Evolutionary conservation across 2,329 filamentous ascomycete genomes (phyloP), one percentile per base, ranked within the genome.

Genomic region (Exutisphaerella laricina): DNA sequence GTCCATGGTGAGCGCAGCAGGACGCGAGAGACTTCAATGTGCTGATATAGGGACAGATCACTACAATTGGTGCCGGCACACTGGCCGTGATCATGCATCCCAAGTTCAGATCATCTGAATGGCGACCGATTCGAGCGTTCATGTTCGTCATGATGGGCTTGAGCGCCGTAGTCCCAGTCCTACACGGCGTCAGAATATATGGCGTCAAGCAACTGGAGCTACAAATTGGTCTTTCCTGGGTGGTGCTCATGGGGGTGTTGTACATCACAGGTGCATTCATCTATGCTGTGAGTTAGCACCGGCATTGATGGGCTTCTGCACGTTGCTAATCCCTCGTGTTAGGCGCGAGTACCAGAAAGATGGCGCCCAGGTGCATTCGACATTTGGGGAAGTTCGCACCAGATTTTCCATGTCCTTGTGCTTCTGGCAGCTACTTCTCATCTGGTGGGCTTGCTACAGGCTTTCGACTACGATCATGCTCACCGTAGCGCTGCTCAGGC

Each of bases 321-420:
- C 49, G 13, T 28, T 26, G 23, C 6, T 12, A 26, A 26, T 26
- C 23, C 23, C 12, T 26, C 23, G n/a, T n/a, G n/a, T n/a, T n/a
- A 85, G 80, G 73, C 78, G 40, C 82, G 92, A 26, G 81, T 90
- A 66, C 92, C 92, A 0, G 92, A 98, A 69, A 75, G 87, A 46
- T 79, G 75, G 58, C 77, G 70, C 32, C 92, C 90, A 0, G 86
- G 88, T 1, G 71, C 65, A 5, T 96, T 90, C 59, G 92, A 98
- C 66, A 85, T 96, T 39, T 85, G 85, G 78, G 90, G 92, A 26
- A 88, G 82, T 61, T 95, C 88, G 14, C 92, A 98, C 66, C 92
- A 98, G 68, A 84, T 98, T 51, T 98, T 98, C 65, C 92, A 98
- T 69, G 71, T 94, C 28, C 75, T 92, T 51, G 89, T 98, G 20